These are phyloP conservation scores for Colletotrichum theobromicola DNA, from an alignment of 2,329 filamentous ascomycete species.

Conservation along the genomic window DNA sequence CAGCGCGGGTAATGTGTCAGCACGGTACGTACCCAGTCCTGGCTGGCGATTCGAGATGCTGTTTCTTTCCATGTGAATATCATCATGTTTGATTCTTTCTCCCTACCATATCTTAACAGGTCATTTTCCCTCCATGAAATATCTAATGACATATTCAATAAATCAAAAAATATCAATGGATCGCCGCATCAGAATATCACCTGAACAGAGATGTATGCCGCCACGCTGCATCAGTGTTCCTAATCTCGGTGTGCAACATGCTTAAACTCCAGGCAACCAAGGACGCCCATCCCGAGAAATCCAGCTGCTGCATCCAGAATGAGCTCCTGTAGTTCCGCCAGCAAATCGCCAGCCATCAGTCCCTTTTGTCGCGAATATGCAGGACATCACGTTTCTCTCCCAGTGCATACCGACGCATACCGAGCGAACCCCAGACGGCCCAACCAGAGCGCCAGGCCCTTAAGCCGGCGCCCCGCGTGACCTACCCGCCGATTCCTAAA, in stretches of 20 bases:
- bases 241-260: neutral
- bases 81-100: neutral
- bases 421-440: neutral
- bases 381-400: neutral
- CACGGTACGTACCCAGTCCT: neutral
- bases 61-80: neutral
- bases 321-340: neutral
- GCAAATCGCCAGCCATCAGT: neutral
- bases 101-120: neutral
- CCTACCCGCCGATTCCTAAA: slow-evolving; percentile 17
- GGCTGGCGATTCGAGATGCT: neutral
- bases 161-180: neutral
- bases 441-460: neutral
- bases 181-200: neutral
- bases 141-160: neutral
- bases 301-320: neutral
- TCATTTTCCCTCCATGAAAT: neutral
- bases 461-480: slow-evolving; percentile 7
- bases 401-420: neutral
- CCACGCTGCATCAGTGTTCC: neutral
- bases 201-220: neutral
- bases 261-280: neutral
- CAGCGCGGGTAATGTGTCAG: neutral
- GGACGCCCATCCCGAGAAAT: neutral
- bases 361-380: neutral